Evolutionary conservation across 768 basidiomycete species (phyloP).

Genomic region (Pleurotus cornucopiae): DNA sequence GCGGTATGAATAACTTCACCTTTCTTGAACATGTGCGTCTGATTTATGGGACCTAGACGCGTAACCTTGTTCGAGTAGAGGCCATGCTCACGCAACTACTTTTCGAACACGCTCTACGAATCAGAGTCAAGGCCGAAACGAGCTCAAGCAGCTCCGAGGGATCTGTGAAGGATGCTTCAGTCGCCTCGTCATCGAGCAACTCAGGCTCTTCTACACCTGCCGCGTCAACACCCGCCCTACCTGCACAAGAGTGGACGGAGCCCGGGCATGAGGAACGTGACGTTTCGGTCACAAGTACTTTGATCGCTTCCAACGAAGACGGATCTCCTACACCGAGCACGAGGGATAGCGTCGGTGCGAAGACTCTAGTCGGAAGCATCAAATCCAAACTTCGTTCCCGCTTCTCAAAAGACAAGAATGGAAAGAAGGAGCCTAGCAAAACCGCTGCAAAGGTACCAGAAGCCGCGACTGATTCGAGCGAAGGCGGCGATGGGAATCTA

Average conservation of each 20-base stretch:
- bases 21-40: no score
- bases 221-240: background rate
- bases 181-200: slow-evolving; percentile 4
- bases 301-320: background rate
- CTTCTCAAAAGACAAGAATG: background rate
- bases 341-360: background rate
- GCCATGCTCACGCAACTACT: slow-evolving; percentile 20
- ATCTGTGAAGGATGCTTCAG: background rate
- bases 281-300: background rate
- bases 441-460: background rate
- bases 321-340: background rate
- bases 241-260: background rate
- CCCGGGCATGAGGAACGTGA: background rate
- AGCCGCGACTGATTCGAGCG: slow-evolving; percentile 5
- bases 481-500: slow-evolving; percentile 35
- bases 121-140: slow-evolving; percentile 42
- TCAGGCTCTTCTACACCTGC: background rate
- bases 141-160: background rate
- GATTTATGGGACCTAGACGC: slow-evolving; percentile 13
- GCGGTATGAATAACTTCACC: slow-evolving; percentile 27
- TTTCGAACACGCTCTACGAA: slow-evolving; percentile 33
- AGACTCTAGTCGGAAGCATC: slow-evolving; percentile 1
- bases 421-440: background rate
- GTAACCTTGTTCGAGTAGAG: slow-evolving; percentile 18
- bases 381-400: slow-evolving; percentile 1